Evolutionary conservation across 208 protist genomes (phyloP).

Genomic region (Crithidia sp.): DNA sequence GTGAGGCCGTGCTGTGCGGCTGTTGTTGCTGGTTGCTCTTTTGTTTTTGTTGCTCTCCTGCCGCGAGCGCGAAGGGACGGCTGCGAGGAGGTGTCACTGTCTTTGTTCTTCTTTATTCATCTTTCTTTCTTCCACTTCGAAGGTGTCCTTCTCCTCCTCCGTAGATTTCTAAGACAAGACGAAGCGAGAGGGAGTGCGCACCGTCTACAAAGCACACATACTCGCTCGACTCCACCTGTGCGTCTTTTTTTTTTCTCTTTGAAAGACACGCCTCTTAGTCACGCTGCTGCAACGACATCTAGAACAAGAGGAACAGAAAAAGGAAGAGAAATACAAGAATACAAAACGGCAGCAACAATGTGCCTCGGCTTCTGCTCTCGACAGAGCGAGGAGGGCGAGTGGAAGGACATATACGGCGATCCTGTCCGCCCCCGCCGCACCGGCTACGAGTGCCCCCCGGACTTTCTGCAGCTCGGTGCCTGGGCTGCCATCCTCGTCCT

Average conservation of each 20-base stretch:
- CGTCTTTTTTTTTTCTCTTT: conserved; percentile 1
- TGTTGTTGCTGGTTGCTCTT: neutral
- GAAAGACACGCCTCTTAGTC: too few relatives aligned
- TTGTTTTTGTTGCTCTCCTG: neutral
- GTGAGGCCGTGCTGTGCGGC: neutral
- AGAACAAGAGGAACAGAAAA: neutral
- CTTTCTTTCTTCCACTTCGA: conserved; percentile 15
- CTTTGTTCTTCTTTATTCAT: neutral
- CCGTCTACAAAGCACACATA: too few relatives aligned
- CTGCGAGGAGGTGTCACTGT: too few relatives aligned
- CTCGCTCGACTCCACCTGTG: neutral
- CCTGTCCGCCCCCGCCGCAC: conserved; percentile 79
- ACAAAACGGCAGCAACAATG: conserved; percentile 2
- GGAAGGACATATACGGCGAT: conserved; percentile 81
- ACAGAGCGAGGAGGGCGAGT: conserved; percentile 59
- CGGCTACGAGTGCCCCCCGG: conserved; percentile 78
- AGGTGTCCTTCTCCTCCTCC: too few relatives aligned
- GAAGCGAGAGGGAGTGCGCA: too few relatives aligned
- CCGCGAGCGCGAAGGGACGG: too few relatives aligned
- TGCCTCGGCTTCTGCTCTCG: conserved; percentile 40
- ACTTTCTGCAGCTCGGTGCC: conserved; percentile 71
- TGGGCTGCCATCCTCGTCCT: conserved; percentile 67
- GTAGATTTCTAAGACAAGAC: too few relatives aligned
- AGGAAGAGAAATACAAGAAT: neutral
- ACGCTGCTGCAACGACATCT: too few relatives aligned